Evolutionary conservation across 2,329 filamentous ascomycete species (phyloP).

Genomic region (Arthroderma uncinatum): DNA sequence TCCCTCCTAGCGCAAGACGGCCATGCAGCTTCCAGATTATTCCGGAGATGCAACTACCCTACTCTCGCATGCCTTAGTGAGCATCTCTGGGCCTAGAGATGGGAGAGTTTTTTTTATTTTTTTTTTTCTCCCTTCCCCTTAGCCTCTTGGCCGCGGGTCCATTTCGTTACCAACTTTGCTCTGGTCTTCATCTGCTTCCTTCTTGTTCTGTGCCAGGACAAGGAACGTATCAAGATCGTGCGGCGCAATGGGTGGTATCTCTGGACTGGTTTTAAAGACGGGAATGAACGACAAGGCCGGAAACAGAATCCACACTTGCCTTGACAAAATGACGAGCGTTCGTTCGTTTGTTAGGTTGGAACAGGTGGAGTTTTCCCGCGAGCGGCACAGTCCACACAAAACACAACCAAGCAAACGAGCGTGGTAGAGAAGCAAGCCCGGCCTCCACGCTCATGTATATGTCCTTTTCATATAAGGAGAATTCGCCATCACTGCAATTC

Average conservation of each 20-base stretch:
- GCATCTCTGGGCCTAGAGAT: neutral
- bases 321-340: neutral
- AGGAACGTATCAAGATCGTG: neutral
- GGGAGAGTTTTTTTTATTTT: neutral
- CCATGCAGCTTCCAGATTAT: conserved; percentile 4
- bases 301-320: neutral
- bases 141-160: neutral
- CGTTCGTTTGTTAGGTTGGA: neutral
- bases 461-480: neutral
- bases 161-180: neutral
- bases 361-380: neutral
- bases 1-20: neutral
- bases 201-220: neutral
- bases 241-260: neutral
- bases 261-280: neutral
- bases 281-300: neutral
- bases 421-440: too few species aligned
- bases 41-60: conserved; percentile 3
- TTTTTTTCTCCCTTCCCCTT: neutral
- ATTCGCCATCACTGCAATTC: neutral
- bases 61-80: conserved; percentile 4
- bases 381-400: neutral
- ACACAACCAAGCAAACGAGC: neutral
- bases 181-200: neutral
- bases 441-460: neutral